These are phyloP conservation scores for Spergularia azorica DNA, from an alignment of 179 eudicot species.

Conservation along the genomic window DNA sequence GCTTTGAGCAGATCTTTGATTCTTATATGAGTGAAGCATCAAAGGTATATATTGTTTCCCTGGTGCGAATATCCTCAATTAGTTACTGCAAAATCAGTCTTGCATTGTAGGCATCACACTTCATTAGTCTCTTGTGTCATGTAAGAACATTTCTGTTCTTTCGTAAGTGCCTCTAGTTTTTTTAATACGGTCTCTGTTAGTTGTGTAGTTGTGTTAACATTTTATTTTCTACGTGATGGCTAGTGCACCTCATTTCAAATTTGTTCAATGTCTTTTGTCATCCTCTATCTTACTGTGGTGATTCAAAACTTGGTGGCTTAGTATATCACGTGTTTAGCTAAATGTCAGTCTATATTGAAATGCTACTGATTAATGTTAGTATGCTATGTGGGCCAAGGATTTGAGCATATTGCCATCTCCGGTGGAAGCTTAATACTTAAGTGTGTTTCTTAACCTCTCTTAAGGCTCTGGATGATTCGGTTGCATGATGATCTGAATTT, in stretches of 20 bases:
- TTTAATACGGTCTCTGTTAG: no score
- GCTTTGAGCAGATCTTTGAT: conserved; percentile 89
- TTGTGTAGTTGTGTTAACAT: background rate
- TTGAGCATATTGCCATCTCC: no score
- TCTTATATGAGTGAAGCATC: conserved; percentile 94
- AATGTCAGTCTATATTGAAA: background rate
- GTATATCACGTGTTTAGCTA: background rate
- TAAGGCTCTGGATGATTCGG: no score
- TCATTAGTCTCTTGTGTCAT: background rate
- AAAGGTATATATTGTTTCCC: conserved; percentile 54
- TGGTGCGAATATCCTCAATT: background rate
- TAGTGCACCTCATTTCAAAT: background rate
- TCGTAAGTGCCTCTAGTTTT: background rate
- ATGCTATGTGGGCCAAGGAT: background rate
- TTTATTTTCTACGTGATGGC: background rate
- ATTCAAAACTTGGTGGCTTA: background rate
- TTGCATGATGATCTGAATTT: no score
- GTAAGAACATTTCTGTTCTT: background rate
- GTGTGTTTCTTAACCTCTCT: background rate
- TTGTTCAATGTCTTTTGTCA: background rate
- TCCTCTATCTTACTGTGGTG: no score
- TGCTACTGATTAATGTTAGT: background rate
- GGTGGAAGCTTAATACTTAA: no score
- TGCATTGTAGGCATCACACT: background rate
- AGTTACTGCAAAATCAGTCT: background rate